A percentile compares a stretch with the other conserved stretches of the same genome.
Evolutionary conservation across 2,329 filamentous ascomycete genomes (phyloP).

Genomic region (Cladosporium sp.): DNA sequence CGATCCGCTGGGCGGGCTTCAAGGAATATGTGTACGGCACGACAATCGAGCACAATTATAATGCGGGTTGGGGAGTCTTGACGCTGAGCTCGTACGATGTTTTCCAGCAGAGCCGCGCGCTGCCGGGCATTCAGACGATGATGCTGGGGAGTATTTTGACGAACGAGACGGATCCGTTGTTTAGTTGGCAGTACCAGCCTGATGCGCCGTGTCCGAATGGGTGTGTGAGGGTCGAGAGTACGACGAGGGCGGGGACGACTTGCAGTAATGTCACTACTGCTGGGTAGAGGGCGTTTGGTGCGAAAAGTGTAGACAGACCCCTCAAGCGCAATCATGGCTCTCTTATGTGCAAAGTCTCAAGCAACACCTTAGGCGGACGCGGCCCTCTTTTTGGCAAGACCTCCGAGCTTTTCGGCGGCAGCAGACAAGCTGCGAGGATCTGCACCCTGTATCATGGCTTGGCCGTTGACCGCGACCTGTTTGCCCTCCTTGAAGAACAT

Average conservation of each 20-base stretch:
- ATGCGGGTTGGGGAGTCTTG: conserved; percentile 1
- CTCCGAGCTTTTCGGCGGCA: conserved; percentile 47
- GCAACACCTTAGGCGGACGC: background rate
- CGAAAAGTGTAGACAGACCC: conserved; percentile 1
- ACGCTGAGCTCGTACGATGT: background rate
- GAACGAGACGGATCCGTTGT: conserved; percentile 1
- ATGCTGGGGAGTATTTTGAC: background rate
- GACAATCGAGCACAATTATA: conserved; percentile 35
- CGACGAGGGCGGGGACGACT: conserved; percentile 1
- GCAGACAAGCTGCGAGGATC: conserved; percentile 59
- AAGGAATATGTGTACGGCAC: conserved; percentile 54
- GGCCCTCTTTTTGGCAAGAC: conserved; percentile 52
- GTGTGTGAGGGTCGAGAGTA: conserved; percentile 23
- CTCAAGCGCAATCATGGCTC: conserved; percentile 1
- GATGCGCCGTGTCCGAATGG: conserved; percentile 38
- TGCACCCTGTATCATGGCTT: conserved; percentile 65
- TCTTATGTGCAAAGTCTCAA: background rate
- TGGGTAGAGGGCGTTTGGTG: background rate
- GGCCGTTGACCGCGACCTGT: conserved; percentile 48
- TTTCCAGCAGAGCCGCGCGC: background rate
- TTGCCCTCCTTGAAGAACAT: conserved; percentile 74
- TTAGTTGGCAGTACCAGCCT: background rate
- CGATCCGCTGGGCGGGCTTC: conserved; percentile 54
- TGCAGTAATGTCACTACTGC: conserved; percentile 2
- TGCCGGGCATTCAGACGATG: background rate